phyloP scores from a whole-genome alignment of 2,329 filamentous ascomycete species.

The Hymenoscyphus linearis region DNA sequence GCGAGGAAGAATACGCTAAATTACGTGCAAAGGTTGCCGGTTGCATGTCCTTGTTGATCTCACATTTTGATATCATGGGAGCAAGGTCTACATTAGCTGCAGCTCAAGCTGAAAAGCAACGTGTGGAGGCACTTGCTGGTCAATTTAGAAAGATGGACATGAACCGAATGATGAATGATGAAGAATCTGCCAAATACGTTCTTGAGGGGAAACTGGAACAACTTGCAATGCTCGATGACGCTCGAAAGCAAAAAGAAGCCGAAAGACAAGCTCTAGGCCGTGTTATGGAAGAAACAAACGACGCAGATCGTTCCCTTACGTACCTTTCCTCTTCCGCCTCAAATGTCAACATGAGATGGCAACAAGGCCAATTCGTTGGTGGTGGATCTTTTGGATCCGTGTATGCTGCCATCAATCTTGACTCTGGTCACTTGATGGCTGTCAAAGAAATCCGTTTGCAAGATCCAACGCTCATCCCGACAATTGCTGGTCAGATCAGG shows the following conservation, averaged over 20 bases:
- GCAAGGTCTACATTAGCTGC: constrained; percentile 89
- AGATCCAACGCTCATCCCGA: constrained; percentile 92
- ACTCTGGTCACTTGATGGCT: constrained; percentile 94
- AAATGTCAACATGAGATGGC: constrained; percentile 94
- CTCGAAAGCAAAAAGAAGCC: constrained; percentile 71
- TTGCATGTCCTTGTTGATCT: constrained; percentile 96
- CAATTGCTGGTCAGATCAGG: constrained; percentile 86
- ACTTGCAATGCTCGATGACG: constrained; percentile 70
- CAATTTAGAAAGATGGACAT: constrained; percentile 75
- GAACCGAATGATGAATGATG: constrained; percentile 68
- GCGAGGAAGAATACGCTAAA: constrained; percentile 78
- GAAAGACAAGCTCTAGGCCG: constrained; percentile 84
- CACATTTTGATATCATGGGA: constrained; percentile 98
- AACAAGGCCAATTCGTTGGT: constrained; percentile 96
- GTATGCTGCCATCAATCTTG: constrained; percentile 94
- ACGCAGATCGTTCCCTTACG: constrained; percentile 90
- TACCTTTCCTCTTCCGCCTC: constrained; percentile 91
- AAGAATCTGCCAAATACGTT: constrained; percentile 74
- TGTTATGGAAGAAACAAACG: constrained; percentile 89
- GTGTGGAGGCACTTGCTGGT: constrained; percentile 72
- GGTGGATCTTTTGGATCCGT: constrained; percentile 97
- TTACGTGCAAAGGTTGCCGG: constrained; percentile 86
- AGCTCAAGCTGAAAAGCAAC: constrained; percentile 87
- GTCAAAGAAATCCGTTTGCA: constrained; percentile 98
- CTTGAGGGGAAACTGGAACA: constrained; percentile 69